Evolutionary conservation across 2,329 filamentous ascomycete species (phyloP).

Genomic region (Nannizzia gypsea): DNA sequence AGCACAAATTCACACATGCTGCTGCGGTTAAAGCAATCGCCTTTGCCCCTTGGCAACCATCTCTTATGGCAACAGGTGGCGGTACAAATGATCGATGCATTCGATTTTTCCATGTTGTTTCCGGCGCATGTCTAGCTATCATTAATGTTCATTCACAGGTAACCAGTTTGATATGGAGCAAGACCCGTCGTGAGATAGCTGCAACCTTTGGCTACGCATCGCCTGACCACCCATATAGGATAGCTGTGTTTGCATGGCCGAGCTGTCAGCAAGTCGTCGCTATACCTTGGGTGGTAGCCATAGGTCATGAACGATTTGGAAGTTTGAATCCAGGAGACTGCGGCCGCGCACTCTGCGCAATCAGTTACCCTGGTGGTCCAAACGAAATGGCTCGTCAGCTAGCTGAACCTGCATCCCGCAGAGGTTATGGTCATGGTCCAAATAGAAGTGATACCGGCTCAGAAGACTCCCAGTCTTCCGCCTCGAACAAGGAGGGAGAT

Average conservation of each 20-base stretch:
- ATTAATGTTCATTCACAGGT: slow-evolving; percentile 91
- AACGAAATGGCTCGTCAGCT: slow-evolving; percentile 19
- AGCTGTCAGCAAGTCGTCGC: slow-evolving; percentile 74
- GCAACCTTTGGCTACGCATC: slow-evolving; percentile 91
- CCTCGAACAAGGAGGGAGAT: slow-evolving; percentile 40
- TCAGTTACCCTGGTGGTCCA: slow-evolving; percentile 63
- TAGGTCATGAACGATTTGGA: slow-evolving; percentile 21
- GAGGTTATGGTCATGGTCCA: neutral
- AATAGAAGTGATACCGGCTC: neutral
- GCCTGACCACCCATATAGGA: slow-evolving; percentile 75
- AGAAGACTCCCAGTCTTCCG: neutral
- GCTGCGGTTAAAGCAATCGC: slow-evolving; percentile 94
- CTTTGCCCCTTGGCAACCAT: slow-evolving; percentile 88
- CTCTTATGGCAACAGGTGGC: slow-evolving; percentile 77
- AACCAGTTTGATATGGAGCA: slow-evolving; percentile 84
- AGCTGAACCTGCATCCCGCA: neutral
- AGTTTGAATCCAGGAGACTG: slow-evolving; percentile 23
- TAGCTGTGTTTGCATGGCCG: slow-evolving; percentile 92
- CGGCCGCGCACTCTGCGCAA: slow-evolving; percentile 63
- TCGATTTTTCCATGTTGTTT: slow-evolving; percentile 82
- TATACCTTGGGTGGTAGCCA: slow-evolving; percentile 64
- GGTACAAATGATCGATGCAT: slow-evolving; percentile 92
- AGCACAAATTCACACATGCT: slow-evolving; percentile 63
- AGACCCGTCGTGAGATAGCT: slow-evolving; percentile 70
- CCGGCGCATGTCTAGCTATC: slow-evolving; percentile 72